Evolutionary conservation across 1,284 basidiomycete genomes (phyloP), one percentile per base, ranked within the genome.

Genomic region (Rhizoctonia solani): DNA sequence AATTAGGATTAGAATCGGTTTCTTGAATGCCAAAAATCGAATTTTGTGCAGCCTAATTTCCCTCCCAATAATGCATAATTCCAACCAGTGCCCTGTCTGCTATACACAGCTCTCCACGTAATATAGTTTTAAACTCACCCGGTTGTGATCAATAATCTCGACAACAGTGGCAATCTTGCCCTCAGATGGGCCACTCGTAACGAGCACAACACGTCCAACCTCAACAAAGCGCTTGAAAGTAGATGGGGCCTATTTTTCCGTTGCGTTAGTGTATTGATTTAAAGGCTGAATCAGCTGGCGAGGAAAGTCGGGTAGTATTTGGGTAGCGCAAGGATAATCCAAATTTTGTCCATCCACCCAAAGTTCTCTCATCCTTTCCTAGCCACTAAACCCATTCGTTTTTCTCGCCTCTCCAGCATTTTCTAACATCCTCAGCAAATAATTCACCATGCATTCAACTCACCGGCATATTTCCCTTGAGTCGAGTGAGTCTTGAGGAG

Each of bases 111-210:
- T n/a, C n/a, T n/a, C n/a, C n/a, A n/a, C n/a, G n/a, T n/a, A n/a
- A n/a, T n/a, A n/a, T n/a, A n/a, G n/a, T n/a, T n/a, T n/a, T n/a
- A n/a, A n/a, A 81, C 90, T 72, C 75, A 97, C 95, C 79, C 95
- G 88, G 85, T 95, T 97, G 86, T 98, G 96, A 87, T 99, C 97
- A 73, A 99, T 94, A 80, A 99, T 95, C 81, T 98, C 95, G 70
- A 88, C 88, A 77, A 99, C 95, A 74, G 95, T 91, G 72, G 97
- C 97, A 76, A 98, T 92, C 80, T 90, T 91, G 75, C 95, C 94
- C 69, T 87, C 83, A 70, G 82, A 85, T 70, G 92, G 92, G 71
- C 95, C 96, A 72, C 89, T 81, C 80, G 92, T 93, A 82, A 98
- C 85, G 82, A 98, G 93, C 79, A 98, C 93, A 73, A 98, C 95